Conservation (phyloP, 345 rosid species). For the Melastoma malabathricum region DNA sequence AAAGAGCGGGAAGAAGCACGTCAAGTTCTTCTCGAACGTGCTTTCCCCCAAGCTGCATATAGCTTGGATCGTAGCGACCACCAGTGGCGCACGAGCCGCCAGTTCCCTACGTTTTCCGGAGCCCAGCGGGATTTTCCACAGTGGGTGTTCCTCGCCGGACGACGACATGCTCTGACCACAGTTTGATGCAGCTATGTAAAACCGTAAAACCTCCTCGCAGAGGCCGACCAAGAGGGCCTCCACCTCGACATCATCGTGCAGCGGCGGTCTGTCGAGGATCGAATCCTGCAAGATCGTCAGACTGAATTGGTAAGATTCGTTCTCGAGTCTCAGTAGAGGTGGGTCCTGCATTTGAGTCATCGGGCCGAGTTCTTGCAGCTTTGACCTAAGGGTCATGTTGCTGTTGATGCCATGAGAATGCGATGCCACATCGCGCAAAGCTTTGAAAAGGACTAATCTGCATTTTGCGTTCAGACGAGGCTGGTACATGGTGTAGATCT, state of each 20-base stretch:
- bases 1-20: constrained; percentile 61
- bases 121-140: constrained; percentile 74
- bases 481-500: constrained; percentile 81
- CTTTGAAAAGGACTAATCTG: constrained; percentile 61
- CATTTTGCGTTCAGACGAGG: constrained; percentile 55
- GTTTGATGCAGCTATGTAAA: constrained; percentile 44
- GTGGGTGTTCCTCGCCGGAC: constrained; percentile 20
- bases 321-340: constrained; percentile 82
- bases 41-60: constrained; percentile 65
- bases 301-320: constrained; percentile 89
- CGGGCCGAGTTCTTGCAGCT: constrained; percentile 69
- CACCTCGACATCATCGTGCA: constrained; percentile 37
- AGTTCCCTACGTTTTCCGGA: constrained; percentile 85
- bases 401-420: constrained; percentile 75
- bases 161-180: constrained; percentile 30
- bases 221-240: constrained; percentile 59
- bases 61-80: constrained; percentile 69
- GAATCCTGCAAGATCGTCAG: constrained; percentile 83
- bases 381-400: constrained; percentile 37
- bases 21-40: constrained; percentile 58
- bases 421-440: constrained; percentile 68
- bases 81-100: constrained; percentile 64
- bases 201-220: constrained; percentile 61
- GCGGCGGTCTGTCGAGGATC: constrained; percentile 38
- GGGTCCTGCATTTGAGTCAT: constrained; percentile 99